Percentiles rank a stretch among this genome's conserved stretches.
Evolutionary conservation across 345 rosid species (phyloP).

Genomic region (Lepidium africanum): DNA sequence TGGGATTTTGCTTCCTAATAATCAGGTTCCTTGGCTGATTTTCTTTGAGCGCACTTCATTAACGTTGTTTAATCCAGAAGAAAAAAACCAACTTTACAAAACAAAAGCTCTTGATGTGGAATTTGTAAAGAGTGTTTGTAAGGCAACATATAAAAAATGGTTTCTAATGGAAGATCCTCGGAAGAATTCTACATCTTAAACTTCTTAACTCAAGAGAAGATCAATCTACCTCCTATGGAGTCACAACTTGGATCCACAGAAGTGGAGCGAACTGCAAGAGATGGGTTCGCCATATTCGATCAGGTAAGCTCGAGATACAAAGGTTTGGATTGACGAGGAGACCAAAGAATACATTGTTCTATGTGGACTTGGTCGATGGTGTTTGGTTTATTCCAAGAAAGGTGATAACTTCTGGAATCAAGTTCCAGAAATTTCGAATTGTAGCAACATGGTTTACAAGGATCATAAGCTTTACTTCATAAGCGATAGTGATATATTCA

Average conservation of each 20-base stretch:
- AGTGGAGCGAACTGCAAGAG: background rate
- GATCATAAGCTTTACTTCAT: slow-evolving; percentile 29
- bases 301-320: background rate
- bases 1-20: background rate
- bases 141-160: background rate
- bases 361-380: no score
- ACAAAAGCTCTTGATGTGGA: background rate
- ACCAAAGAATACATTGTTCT: no score
- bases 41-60: background rate
- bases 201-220: background rate
- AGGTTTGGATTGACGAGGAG: background rate
- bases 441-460: no score
- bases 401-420: no score
- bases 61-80: background rate
- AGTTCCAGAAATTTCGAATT: no score
- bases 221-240: background rate
- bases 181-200: background rate
- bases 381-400: no score
- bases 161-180: background rate
- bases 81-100: background rate
- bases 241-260: background rate
- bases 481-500: slow-evolving; percentile 53
- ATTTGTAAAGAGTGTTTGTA: background rate
- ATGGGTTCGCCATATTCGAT: background rate
- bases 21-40: background rate